Evolutionary conservation across 2,329 filamentous ascomycete genomes (phyloP).

Genomic region (Colletotrichum coccodes): DNA sequence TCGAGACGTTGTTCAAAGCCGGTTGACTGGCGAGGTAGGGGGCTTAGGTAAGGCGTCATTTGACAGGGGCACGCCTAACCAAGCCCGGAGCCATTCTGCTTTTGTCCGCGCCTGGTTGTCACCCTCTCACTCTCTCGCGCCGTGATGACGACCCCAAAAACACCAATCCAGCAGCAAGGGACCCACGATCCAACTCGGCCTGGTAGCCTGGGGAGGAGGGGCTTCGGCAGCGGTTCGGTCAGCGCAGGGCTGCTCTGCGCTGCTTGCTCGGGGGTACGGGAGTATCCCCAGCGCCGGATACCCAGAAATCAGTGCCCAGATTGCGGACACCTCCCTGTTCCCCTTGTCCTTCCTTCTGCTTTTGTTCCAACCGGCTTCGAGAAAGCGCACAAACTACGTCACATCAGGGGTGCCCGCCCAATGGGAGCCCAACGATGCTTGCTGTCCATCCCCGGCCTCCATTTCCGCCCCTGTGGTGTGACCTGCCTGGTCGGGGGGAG

Average conservation of each 20-base stretch:
- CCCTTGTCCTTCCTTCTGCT: background rate
- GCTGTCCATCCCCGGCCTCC: background rate
- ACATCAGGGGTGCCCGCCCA: slow-evolving; percentile 10
- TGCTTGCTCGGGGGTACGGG: slow-evolving; percentile 13
- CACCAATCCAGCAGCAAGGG: slow-evolving; percentile 14
- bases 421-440: slow-evolving; percentile 3
- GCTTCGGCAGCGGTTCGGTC: slow-evolving; percentile 24
- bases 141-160: background rate
- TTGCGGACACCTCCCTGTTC: slow-evolving; percentile 8
- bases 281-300: slow-evolving; percentile 22
- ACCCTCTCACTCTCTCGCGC: background rate
- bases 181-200: background rate
- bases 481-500: background rate
- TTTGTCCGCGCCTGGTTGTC: background rate
- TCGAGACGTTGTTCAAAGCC: no score
- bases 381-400: slow-evolving; percentile 22
- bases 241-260: slow-evolving; percentile 2
- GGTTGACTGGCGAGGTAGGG: no score
- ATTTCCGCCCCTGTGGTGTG: slow-evolving; percentile 14
- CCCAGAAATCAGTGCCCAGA: slow-evolving; percentile 27
- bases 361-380: slow-evolving; percentile 27
- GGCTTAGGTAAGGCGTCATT: background rate
- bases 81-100: background rate
- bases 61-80: background rate
- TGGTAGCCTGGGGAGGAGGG: slow-evolving; percentile 9